A percentile compares a stretch with the other conserved stretches of the same genome.
Evolutionary conservation across 257 asterid species (phyloP).

Genomic region (Rubia yunnanensis): DNA sequence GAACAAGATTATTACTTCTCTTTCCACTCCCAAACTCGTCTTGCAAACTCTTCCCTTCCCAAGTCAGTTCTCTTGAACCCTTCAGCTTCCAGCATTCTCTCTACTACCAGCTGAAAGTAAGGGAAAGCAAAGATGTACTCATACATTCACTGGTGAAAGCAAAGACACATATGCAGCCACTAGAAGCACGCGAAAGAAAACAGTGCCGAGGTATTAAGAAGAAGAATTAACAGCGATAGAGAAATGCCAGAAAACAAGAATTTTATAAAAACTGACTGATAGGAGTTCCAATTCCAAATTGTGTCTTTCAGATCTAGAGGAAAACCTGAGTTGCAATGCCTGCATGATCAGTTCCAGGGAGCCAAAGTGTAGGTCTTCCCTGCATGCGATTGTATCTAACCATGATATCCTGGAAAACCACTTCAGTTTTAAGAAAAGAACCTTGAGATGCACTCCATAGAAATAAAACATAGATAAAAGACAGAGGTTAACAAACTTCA

Average conservation of each 20-base stretch:
- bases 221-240: neutral
- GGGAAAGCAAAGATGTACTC: conserved; percentile 8
- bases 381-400: conserved; percentile 88
- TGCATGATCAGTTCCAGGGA: conserved; percentile 99
- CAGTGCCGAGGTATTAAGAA: neutral
- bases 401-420: conserved; percentile 72
- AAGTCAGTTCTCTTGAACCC: conserved; percentile 82
- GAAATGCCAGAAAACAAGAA: neutral
- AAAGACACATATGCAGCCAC: neutral
- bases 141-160: neutral
- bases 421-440: neutral
- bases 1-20: conserved; percentile 56
- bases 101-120: conserved; percentile 85
- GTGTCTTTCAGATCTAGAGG: conserved; percentile 21
- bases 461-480: neutral
- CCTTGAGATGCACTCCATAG: neutral
- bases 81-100: conserved; percentile 88
- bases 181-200: neutral
- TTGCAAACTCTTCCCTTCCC: conserved; percentile 87
- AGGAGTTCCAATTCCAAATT: neutral
- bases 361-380: conserved; percentile 95
- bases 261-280: neutral
- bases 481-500: conserved; percentile 5
- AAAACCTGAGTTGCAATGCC: conserved; percentile 98
- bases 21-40: conserved; percentile 98